Conservation (phyloP, 2,329 filamentous ascomycete species). For the Aureobasidium lini region DNA sequence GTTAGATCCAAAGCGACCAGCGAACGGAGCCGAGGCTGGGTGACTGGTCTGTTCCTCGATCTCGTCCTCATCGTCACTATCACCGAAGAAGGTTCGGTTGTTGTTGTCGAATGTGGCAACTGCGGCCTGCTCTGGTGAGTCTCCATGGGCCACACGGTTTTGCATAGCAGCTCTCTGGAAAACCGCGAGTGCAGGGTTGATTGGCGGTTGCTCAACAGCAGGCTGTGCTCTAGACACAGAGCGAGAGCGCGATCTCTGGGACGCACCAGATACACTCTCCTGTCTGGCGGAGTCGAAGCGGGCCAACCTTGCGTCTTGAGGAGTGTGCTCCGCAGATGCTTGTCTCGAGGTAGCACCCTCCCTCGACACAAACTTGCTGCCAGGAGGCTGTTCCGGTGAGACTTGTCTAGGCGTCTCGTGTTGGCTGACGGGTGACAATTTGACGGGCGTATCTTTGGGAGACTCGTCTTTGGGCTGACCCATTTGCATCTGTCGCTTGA, state of each 20-base stretch:
- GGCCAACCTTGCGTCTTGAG: slow-evolving; percentile 11
- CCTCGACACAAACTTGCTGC: not conserved
- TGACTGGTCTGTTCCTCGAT: slow-evolving; percentile 18
- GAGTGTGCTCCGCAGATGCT: not conserved
- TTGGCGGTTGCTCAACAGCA: not conserved
- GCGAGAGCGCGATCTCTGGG: slow-evolving; percentile 13
- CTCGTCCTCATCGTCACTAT: slow-evolving; percentile 34
- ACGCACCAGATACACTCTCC: not conserved
- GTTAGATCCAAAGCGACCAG: slow-evolving; percentile 25
- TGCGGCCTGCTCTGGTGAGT: slow-evolving; percentile 1
- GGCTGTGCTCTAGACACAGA: not conserved
- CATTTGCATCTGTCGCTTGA: slow-evolving; percentile 73
- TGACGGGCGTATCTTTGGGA: slow-evolving; percentile 3
- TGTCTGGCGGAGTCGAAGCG: slow-evolving; percentile 16
- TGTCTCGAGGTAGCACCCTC: not conserved
- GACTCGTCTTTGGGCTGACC: slow-evolving; percentile 44
- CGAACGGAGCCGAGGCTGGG: slow-evolving; percentile 13
- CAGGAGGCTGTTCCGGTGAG: not conserved
- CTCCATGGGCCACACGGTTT: slow-evolving; percentile 23
- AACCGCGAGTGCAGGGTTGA: slow-evolving; percentile 32
- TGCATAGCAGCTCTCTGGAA: slow-evolving; percentile 40
- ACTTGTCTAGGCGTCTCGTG: not conserved
- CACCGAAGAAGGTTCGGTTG: slow-evolving; percentile 32
- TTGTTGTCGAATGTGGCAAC: slow-evolving; percentile 18
- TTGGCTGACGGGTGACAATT: not conserved